Base-by-base conservation (phyloP, 1,139 yeast species). In the Pichia sp. region DNA sequence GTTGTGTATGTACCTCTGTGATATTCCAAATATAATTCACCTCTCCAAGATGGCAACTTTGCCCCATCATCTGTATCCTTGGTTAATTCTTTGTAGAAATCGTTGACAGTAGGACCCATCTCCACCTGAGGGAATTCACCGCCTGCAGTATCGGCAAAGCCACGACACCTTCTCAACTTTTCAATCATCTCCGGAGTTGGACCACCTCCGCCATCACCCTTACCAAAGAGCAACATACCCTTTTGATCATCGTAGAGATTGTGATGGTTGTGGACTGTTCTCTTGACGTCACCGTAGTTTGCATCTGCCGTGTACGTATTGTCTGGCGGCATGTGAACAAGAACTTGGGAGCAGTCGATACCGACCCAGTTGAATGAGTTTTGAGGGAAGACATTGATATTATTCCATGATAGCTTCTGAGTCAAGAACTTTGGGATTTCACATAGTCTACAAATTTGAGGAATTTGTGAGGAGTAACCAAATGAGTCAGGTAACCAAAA, bases 141-240 rank as follows among this genome's bases (percentile, higher is more conserved):
- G 12, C 88, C 94, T 17, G 79, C 78, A 10, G 81, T 80, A 54
- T 88, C 83, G 21, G 87, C 73, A 43, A 88, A 61, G 15, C 96
- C 96, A 53, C 97, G 72, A 56, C 91, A 81, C 50, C 97, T 75
- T 56, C 97, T 76, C 51, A 91, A 67, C 56, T 86, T 87, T 55
- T 91, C 96, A 45, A 91, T 55, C 95, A 87, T 88, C 53, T 83
- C 95, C 30, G 83, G 83, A 5, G 86, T 80, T 27, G 97, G 97
- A 6, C 98, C 98, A 47, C 97, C 97, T 44, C 98, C 98, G 49
- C 98, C 98, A 55, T 91, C 98, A 53, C 98, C 98, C 51, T 82
- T 77, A 27, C 98, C 98, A 51, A 75, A 91, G 37, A 87, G 66
- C 54, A 91, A 64, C 54, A 91, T 66, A 0, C 94, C 93, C 11